Evolutionary conservation across 2,329 filamentous ascomycete species (phyloP).

Genomic region (Fusarium dlaminii): DNA sequence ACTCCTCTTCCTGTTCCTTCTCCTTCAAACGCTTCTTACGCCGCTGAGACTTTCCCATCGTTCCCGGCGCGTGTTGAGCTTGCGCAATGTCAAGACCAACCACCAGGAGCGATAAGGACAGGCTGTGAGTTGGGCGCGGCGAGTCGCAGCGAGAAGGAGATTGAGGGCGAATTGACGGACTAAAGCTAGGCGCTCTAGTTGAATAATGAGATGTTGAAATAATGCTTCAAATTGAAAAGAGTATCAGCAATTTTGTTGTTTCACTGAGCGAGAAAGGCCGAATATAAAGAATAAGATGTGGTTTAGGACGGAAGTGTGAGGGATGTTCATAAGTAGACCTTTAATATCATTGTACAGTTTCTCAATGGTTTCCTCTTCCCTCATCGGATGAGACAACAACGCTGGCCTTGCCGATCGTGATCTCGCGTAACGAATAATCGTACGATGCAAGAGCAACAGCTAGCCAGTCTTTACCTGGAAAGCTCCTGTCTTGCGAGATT

Average conservation of each 20-base stretch:
- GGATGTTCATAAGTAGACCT: too few relatives aligned
- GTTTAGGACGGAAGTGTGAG: neutral
- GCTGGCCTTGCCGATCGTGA: neutral
- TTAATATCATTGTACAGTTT: too few relatives aligned
- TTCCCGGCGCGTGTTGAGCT: neutral
- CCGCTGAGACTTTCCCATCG: neutral
- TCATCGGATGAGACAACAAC: neutral
- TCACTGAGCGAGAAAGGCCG: neutral
- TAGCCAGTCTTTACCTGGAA: neutral
- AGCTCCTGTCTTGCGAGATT: too few relatives aligned
- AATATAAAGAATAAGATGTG: neutral
- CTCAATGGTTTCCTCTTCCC: neutral
- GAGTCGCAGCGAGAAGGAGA: neutral
- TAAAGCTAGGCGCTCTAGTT: neutral
- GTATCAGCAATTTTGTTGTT: neutral
- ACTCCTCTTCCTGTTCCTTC: neutral
- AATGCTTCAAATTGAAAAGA: neutral
- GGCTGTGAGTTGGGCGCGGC: rapidly evolving
- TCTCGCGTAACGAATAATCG: too few relatives aligned
- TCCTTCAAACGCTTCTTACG: neutral
- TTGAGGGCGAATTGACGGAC: neutral
- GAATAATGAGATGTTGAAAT: too few relatives aligned
- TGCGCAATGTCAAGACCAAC: neutral
- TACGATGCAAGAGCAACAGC: neutral
- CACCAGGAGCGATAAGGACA: neutral